Base-by-base conservation (phyloP, 345 rosid species). In the Zanthoxylum bungeanum region DNA sequence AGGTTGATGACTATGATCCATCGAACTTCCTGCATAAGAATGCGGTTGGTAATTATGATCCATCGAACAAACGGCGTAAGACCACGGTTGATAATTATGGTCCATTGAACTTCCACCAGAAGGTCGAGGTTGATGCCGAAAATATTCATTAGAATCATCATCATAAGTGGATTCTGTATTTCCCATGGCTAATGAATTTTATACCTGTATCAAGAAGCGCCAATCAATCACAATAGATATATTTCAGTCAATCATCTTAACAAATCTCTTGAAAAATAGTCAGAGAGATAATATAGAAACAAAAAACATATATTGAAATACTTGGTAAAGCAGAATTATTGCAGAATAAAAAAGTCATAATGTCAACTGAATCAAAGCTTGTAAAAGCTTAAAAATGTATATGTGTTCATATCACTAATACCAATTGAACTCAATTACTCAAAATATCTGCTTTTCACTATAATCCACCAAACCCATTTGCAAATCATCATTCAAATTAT, bases 121-220 rank as follows among this genome's bases (percentile, higher is more conserved):
- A 59, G 65, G 76, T 51, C 69, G 14, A 24, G 72, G 39, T 58
- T 60, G 82, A 59, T 77, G 73, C 56, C 17, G 27, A 64, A 34
- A 69, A 75, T 76, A 72, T 68, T 76, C 30, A 11, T 31, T 50
- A 60, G 68, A 30, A 70, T 78, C 71, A 64, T 75, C 81, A 58
- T 75, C 81, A 58, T 37, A 44, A 61, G 57, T 60, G 19, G 84
- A 80, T 68, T 77, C 76, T 8, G 61, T 56, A 73, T 79, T 86
- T 64, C 87, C 85, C 86, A 72, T 84, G 44, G 59, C 33, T 7
- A 7, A 66, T 9, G 36, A 53, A 63, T 31, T 69, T 9, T 61
- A 60, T 56, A 68, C 64, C 79, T 71, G 47, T 17, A 67, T 39
- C 50, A 64, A 49, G 55, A 37, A 55, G 12, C 63, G 22, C 5